phyloP scores from a whole-genome alignment of 164 flowering plant species.

The Hamamelis virginiana region DNA sequence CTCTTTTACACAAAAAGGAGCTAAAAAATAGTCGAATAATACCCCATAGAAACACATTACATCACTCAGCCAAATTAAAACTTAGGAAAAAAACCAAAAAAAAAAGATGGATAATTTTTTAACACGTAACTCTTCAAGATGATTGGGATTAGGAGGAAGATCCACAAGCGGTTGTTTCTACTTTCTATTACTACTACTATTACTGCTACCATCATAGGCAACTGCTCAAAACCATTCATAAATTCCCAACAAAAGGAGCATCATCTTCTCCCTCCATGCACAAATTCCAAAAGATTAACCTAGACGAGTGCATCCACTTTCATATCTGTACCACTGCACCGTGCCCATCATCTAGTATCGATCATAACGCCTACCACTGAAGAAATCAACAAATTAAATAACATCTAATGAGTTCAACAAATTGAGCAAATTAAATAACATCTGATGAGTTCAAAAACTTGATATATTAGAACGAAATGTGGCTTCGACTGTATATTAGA shows the following conservation, averaged over 20 bases:
- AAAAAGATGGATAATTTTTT: no score
- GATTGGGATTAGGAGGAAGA: neutral
- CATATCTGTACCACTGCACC: slow-evolving; percentile 9
- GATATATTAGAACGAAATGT: no score
- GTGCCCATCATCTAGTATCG: slow-evolving; percentile 31
- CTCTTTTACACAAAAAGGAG: neutral
- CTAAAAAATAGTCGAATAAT: neutral
- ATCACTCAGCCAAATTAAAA: no score
- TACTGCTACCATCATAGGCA: neutral
- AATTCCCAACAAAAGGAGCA: neutral
- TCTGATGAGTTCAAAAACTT: no score
- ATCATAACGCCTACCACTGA: slow-evolving; percentile 37
- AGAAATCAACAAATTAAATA: neutral
- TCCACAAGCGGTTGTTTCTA: slow-evolving; percentile 4
- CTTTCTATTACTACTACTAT: no score
- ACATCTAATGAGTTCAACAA: neutral
- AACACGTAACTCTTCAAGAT: no score
- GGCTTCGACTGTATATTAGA: no score
- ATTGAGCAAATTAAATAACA: no score
- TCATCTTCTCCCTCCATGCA: neutral
- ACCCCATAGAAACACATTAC: neutral
- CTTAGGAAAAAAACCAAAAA: no score
- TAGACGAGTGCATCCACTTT: neutral
- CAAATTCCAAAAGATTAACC: slow-evolving; percentile 6
- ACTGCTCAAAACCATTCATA: slow-evolving; percentile 6